Evolutionary conservation across 2,329 filamentous ascomycete species (phyloP), one percentile per base, ranked within the genome.

Genomic region (Trichophyton equinum): DNA sequence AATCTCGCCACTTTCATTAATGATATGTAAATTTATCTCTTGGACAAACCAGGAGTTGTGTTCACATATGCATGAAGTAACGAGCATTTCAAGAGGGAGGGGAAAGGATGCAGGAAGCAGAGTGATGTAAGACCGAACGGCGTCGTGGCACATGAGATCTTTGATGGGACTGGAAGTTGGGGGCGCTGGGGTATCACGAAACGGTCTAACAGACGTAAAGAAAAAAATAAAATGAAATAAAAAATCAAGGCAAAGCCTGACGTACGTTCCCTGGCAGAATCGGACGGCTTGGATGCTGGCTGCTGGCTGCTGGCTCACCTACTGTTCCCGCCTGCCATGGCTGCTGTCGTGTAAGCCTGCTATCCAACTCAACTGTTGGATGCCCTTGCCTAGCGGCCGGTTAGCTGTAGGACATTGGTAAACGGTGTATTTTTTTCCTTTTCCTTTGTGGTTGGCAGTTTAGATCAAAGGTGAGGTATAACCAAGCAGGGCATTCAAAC

Each of bases 121-220:
- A 55, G 51, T 36, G 25, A 55, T 55, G 51, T 55, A 33, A 36
- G 51, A 55, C 51, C 51, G 30, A 55, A 55, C 51, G 22, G 51
- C 51, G 51, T 36, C 18, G 51, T 55, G 51, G 13, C 15, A 55
- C 51, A 55, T 33, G 51, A 55, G 51, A 55, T 53, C 49, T 33
- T 53, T 27, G 13, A 53, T 33, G 18, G 25, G 49, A 53, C 27
- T 33, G 15, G 25, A 9, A n/a, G 51, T n/a, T 27, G 49, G 46
- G 30, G 51, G 27, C 9, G n/a, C 33, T 36, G 15, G 49, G 11
- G 51, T 55, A 36, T 55, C 51, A 55, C 51, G 51, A 55, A 55
- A 36, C 25, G 15, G 27, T 33, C 15, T 36, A 55, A 55, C 51
- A n/a, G 27, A 27, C 27, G 7, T 7, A 30, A 30, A 30, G 18